Base-by-base conservation (phyloP, 371 early-diverging fungal species). In the Rhizopus arrhizus region DNA sequence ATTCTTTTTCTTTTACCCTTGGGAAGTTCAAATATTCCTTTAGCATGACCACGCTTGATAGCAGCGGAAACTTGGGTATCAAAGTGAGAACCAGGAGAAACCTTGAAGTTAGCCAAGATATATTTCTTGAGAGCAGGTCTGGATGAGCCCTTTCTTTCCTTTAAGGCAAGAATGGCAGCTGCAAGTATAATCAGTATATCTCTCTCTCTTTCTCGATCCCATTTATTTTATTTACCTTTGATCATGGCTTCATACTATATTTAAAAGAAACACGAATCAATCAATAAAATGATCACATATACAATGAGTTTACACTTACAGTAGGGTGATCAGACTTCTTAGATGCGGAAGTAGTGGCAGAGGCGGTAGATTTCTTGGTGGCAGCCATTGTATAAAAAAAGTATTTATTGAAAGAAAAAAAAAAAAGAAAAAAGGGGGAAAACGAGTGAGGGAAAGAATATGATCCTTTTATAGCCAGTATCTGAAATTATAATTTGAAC, bases 41-140 rank as follows among this genome's bases (percentile, higher is more conserved):
- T 75, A 42, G 85, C 81, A 47, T 85, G 83, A 72, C 91, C 91
- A 63, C 86, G 87, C 82, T 87, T 88, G 77, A 92, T 84, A 56
- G 90, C 91, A 66, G 80, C 80, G 73, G 84, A 85, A 72, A 91
- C 77, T 67, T 85, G 81, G 46, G 69, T 66, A 65, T 87, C 88
- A 49, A 85, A 83, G 61, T 76, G 83, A 50, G 78, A 74, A 49
- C 76, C 74, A 53, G 74, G 52, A 59, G 58, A 57, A 28, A 80
- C 72, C 72, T 83, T 80, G 77, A 82, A 89, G 85, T 90, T 92
- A 67, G 89, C 84, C 65, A 83, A 73, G 65, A 92, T 90, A 75
- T 90, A 91, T 80, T 91, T 92, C 74, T 90, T 91, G 79, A 92
- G 85, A 51, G 89, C 89, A 62, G 84, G 88, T 69, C 91, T 88